A percentile compares a stretch with the other conserved stretches of the same genome.
These are phyloP conservation scores for Cyclotella sp. DNA, from an alignment of 108 stramenopile species.

Conservation along the genomic window DNA sequence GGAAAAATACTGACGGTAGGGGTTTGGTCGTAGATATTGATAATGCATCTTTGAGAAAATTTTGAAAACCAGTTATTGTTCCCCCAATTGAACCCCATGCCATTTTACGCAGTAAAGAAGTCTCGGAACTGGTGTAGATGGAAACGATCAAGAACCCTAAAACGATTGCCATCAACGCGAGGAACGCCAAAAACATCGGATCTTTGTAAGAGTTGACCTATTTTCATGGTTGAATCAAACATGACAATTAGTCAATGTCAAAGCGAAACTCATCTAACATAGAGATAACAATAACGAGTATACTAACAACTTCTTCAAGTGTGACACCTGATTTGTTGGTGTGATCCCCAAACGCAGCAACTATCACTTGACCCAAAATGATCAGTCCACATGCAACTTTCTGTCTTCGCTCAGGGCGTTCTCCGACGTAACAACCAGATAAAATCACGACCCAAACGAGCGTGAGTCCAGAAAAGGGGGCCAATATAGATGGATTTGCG, in stretches of 20 bases:
- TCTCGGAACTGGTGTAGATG: conserved; percentile 24
- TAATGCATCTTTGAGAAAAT: conserved; percentile 82
- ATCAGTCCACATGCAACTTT: conserved; percentile 72
- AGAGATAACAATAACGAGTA: neutral
- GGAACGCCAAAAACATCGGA: conserved; percentile 62
- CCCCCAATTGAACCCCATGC: conserved; percentile 59
- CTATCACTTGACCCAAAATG: conserved; percentile 76
- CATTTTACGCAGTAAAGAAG: conserved; percentile 36
- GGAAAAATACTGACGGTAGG: conserved; percentile 29
- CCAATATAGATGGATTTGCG: conserved; percentile 84
- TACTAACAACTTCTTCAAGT: conserved; percentile 69
- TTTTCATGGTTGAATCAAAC: neutral
- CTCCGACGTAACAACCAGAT: conserved; percentile 57
- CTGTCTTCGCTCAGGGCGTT: conserved; percentile 61
- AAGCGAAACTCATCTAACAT: neutral
- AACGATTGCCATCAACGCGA: conserved; percentile 53
- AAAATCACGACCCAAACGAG: conserved; percentile 87
- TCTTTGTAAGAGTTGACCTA: conserved; percentile 62
- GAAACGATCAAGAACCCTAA: conserved; percentile 46
- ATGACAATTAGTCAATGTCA: conserved; percentile 1
- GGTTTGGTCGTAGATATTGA: conserved; percentile 54
- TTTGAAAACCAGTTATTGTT: conserved; percentile 76
- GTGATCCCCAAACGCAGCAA: conserved; percentile 87
- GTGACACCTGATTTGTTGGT: conserved; percentile 66
- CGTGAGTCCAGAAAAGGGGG: conserved; percentile 87